Evolutionary conservation across 176 grass and related monocot species (phyloP), one percentile per base, ranked within the genome.

Genomic region (Aegilops bicornis): DNA sequence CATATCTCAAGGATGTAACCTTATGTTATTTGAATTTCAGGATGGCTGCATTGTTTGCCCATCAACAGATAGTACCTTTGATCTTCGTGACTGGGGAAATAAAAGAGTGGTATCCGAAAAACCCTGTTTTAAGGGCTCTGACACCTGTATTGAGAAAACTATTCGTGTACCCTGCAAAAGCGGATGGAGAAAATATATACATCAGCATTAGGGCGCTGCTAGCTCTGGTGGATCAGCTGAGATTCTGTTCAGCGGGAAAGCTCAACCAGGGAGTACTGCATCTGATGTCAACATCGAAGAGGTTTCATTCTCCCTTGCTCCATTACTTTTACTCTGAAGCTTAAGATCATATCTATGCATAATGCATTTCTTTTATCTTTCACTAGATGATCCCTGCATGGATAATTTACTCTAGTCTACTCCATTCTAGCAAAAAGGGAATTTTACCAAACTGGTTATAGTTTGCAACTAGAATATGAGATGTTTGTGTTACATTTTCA

Each of bases 71-170:
- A 99, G 97, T 84, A 99, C 92, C 74, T 99, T 94, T 50, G 92
- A 96, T 77, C 97, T 99, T 83, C 94, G 84, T 79, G n/a, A 91
- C 87, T 45, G 97, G 97, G 25, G 92, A 88, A 63, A 91, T 96
- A 85, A 94, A 99, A 79, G 97, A 99, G 69, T 99, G 97, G 97
- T 99, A 99, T 73, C 94, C 97, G 0, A 99, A 99, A 69, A 99
- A 99, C 65, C 92, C 97, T 69, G 92, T 99, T 85, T 87, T 99
- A 45, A 89, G 94, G 86, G 89, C 89, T 45, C 94, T 99, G 68
- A 99, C 97, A 23, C 97, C 97, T 64, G 82, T 89, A 76, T 67
- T 99, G 85, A 85, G 92, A 83, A 99, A 91, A 69, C 84, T 99
- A 69, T 94, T 92, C 13, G 83, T 94, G 7, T 99, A 93, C 83